Percentiles rank a stretch among this genome's conserved stretches.
These are phyloP conservation scores for Thelonectria olida DNA, from an alignment of 2,329 filamentous ascomycete genomes.

Conservation along the genomic window DNA sequence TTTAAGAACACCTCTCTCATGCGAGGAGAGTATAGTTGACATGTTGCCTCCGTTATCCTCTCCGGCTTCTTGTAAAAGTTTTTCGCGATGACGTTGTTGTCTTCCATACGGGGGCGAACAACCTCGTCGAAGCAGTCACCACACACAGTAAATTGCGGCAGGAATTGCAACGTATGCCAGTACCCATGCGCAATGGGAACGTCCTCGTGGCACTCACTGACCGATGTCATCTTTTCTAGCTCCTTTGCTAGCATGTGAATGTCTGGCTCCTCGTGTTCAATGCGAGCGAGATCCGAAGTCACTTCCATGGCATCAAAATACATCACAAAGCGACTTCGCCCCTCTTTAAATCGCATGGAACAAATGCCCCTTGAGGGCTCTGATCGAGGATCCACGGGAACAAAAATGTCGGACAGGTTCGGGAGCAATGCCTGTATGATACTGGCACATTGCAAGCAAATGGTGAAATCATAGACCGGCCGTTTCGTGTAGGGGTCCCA, in stretches of 20 bases:
- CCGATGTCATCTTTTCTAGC: slow-evolving; percentile 64
- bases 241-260: slow-evolving; percentile 70
- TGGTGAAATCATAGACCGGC: slow-evolving; percentile 74
- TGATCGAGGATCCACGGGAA: slow-evolving; percentile 57
- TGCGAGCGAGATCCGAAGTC: slow-evolving; percentile 60
- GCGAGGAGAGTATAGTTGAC: slow-evolving; percentile 81
- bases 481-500: slow-evolving; percentile 71
- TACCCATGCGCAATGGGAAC: slow-evolving; percentile 66
- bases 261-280: slow-evolving; percentile 59
- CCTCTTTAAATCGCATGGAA: slow-evolving; percentile 69
- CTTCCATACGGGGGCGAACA: slow-evolving; percentile 73
- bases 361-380: slow-evolving; percentile 67
- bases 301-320: slow-evolving; percentile 71
- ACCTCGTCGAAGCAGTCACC: slow-evolving; percentile 86
- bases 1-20: slow-evolving; percentile 80
- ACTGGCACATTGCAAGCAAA: slow-evolving; percentile 79
- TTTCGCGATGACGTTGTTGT: slow-evolving; percentile 64
- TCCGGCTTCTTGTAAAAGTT: slow-evolving; percentile 72
- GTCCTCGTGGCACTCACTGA: slow-evolving; percentile 73
- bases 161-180: slow-evolving; percentile 81
- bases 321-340: slow-evolving; percentile 63
- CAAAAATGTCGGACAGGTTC: slow-evolving; percentile 73
- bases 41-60: slow-evolving; percentile 65
- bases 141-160: slow-evolving; percentile 85
- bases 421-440: slow-evolving; percentile 80